A percentile compares a stretch with the other conserved stretches of the same genome.
Evolutionary conservation across 2,329 filamentous ascomycete species (phyloP).

Genomic region (Alternaria triticina): DNA sequence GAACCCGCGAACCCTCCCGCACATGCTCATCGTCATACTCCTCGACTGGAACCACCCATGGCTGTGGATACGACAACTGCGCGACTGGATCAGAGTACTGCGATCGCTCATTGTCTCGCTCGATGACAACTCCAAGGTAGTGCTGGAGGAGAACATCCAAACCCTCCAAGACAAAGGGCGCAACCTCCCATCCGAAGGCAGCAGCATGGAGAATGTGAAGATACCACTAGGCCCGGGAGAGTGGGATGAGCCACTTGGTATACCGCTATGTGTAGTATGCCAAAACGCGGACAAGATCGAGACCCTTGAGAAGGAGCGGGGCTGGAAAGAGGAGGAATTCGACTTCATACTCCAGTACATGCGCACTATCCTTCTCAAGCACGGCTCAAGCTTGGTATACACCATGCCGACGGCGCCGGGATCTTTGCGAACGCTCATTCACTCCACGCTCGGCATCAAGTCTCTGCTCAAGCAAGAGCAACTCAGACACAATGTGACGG

Average conservation of each 20-base stretch:
- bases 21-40: constrained; percentile 87
- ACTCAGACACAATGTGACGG: constrained; percentile 76
- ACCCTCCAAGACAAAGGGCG: constrained; percentile 70
- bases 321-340: constrained; percentile 96
- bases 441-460: constrained; percentile 85
- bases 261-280: constrained; percentile 93
- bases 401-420: constrained; percentile 64
- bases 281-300: constrained; percentile 96
- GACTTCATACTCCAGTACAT: constrained; percentile 94
- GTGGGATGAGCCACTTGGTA: constrained; percentile 87
- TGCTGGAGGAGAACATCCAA: constrained; percentile 85
- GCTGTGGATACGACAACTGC: constrained; percentile 86
- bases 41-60: constrained; percentile 95
- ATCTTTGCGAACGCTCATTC: constrained; percentile 78
- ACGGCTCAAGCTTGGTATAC: constrained; percentile 65
- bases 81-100: constrained; percentile 87
- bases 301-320: constrained; percentile 82
- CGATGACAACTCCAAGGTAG: constrained; percentile 76
- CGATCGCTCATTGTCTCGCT: constrained; percentile 77
- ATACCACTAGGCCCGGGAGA: constrained; percentile 86
- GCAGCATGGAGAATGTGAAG: constrained; percentile 50
- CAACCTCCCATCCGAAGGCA: constrained; percentile 33
- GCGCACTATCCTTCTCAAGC: constrained; percentile 82
- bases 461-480: constrained; percentile 68
- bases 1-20: constrained; percentile 80